A percentile compares a stretch with the other conserved stretches of the same genome.
These are phyloP conservation scores for Schoenoplectus triqueter DNA, from an alignment of 202 grass and related monocot species.

Conservation along the genomic window DNA sequence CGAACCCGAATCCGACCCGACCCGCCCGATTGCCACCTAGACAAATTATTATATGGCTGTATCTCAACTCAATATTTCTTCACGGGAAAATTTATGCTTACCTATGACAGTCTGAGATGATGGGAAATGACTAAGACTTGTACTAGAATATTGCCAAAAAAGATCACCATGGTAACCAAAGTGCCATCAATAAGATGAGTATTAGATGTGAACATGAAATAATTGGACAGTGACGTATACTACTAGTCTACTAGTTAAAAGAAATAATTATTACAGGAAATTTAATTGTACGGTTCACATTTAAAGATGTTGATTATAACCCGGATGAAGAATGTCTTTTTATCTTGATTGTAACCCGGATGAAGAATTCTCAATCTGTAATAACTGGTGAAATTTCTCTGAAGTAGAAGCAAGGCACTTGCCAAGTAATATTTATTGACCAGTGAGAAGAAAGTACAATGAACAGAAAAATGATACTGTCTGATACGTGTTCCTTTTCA, in stretches of 20 bases:
- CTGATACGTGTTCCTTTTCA: background rate
- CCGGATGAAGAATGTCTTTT: background rate
- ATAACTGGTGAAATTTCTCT: background rate
- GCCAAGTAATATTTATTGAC: background rate
- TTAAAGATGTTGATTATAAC: background rate
- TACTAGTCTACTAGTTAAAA: background rate
- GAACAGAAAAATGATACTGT: background rate
- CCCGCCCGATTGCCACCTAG: too few species aligned
- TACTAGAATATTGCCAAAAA: background rate
- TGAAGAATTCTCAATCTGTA: background rate
- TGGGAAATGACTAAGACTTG: background rate
- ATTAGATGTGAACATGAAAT: background rate
- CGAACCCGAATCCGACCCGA: too few species aligned
- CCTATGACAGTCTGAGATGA: conserved; percentile 13
- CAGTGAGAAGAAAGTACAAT: background rate
- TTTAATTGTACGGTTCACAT: background rate
- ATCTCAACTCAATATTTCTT: background rate
- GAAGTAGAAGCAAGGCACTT: background rate
- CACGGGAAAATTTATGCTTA: conserved; percentile 19
- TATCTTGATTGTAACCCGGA: background rate
- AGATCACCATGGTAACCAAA: background rate
- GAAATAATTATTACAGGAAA: background rate
- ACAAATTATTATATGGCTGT: background rate
- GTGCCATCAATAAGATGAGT: background rate
- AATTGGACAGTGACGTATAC: conserved; percentile 18